These are phyloP conservation scores for Aegilops longissima DNA, from an alignment of 176 grass and related monocot species.

Conservation along the genomic window DNA sequence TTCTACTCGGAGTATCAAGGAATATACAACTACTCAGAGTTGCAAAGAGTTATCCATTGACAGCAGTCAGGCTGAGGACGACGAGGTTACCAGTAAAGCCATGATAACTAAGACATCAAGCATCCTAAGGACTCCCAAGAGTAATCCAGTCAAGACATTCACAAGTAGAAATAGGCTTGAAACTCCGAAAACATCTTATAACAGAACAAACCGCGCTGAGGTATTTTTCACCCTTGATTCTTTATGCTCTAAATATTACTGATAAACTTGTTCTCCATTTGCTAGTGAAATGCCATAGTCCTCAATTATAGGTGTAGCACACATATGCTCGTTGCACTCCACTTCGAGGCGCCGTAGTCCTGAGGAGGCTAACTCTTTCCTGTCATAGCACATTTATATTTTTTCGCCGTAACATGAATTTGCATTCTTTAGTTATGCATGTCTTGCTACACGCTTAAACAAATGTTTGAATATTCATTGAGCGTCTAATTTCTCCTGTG, in stretches of 20 bases:
- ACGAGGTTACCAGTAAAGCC: conserved; percentile 55
- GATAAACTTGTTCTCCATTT: background rate
- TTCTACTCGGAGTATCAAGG: conserved; percentile 68
- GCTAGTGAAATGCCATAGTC: background rate
- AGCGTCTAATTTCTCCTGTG: background rate
- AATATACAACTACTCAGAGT: conserved; percentile 54
- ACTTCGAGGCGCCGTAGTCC: too few relatives aligned
- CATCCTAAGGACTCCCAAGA: conserved; percentile 62
- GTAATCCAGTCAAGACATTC: conserved; percentile 51
- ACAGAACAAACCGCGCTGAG: conserved; percentile 48
- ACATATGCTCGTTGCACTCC: too few relatives aligned
- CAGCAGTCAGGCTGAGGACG: conserved; percentile 61
- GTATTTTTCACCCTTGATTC: conserved; percentile 38
- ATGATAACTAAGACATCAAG: conserved; percentile 51
- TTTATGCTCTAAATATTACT: background rate
- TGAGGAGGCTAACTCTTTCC: too few relatives aligned
- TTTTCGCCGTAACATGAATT: background rate
- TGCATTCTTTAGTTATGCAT: background rate
- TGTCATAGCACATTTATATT: background rate
- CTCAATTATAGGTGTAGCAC: background rate
- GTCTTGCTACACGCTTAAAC: background rate
- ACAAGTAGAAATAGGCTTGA: conserved; percentile 53
- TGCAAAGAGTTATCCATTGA: conserved; percentile 57
- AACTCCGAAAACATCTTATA: conserved; percentile 60
- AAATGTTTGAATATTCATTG: background rate